Base-by-base conservation (phyloP, 441 rosid genomes). In the Eutrema salsugineum region DNA sequence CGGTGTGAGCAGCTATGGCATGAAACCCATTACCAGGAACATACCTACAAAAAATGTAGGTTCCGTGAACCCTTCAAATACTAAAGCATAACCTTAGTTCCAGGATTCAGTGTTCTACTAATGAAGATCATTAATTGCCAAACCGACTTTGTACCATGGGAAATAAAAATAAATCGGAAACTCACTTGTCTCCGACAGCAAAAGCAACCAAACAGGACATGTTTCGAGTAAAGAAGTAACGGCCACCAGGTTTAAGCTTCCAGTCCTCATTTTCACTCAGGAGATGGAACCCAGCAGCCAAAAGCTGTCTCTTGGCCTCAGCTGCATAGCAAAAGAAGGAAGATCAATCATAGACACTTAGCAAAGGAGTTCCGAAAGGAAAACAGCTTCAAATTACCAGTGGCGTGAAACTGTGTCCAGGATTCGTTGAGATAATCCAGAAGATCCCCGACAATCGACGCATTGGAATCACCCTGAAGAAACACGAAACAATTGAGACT, bases 401-500 rank as follows among this genome's bases (percentile, higher is more conserved):
- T 87, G 49, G 97, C 97, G 60, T 94, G 97, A 72, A 94, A 94
- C 66, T 90, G 96, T 60, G 98, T 94, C 97, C 98, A 94, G 2
- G 97, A 94, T 75, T 89, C 98, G 51, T 94, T 94, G 42, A 94
- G 94, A 77, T 85, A 94, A 80, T 89, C 90, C 69, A 91, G 79
- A 69, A 93, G 82, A 76, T 84, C 97, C 6, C 86, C 93, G 10
- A 91, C 94, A 6, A 91, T 83, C 11, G 95, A 86, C 1, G 63
- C 72, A 71, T 63, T 58, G 3, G 69, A 62, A 76, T 60, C 58
- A 68, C 67, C 35, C 73, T 60, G 77, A 32, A 49, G 15, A 49
- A 44, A 44, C 20, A 5, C 17, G 3, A 43, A 43, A 5, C 6
- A 15, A 16, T 7, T 16, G 9, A 46, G 2, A 15, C 5, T 44